Base-by-base conservation (phyloP, 2,329 filamentous ascomycete species). In the Fusarium decemcellulare region DNA sequence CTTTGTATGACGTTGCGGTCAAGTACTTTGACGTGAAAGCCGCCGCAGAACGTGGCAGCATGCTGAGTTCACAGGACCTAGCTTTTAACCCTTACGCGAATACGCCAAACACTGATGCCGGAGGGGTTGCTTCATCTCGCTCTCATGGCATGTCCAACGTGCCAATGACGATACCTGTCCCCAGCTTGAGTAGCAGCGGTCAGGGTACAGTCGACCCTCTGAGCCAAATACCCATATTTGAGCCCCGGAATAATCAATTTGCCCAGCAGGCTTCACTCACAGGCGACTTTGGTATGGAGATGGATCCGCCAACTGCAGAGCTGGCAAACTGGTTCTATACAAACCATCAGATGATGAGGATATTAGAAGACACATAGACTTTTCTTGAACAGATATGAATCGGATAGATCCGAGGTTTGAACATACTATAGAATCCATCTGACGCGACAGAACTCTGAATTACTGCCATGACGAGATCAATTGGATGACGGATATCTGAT, bases 1-100 rank as follows among this genome's bases (percentile, higher is more conserved):
- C 64, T 0, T 44, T 76, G 4, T 72, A 71, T 27, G 61, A 73
- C 27, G 72, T 76, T 4, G 73, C 72, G 0, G 63, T 47, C 1
- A 74, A 63, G 27, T 74, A 72, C n/a, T 42, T 54, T 10, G 37
- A 27, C 14, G 27, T 51, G 6, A 51, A 34, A 16, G 48, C 48
- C 18, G 10, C 34, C n/a, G 32, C 34, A 10, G 36, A 15, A 23
- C 48, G 23, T 6, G 48, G 23, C 4, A 18, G 8, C 18, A 51
- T 53, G 50, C 15, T 53, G 10, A 36, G 39, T 40, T 9, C 16
- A 18, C 23, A 32, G 10, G 34, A 16, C 15, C 36, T 36, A 2
- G 32, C 32, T 2, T 29, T 36, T 15, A 23, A n/a, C 6, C 16
- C 15, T 8, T 52, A 37, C 37, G 10, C 50, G 16, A 11, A 14